Base-by-base conservation (phyloP, 1,284 basidiomycete species). In the Entoloma clypeatum region DNA sequence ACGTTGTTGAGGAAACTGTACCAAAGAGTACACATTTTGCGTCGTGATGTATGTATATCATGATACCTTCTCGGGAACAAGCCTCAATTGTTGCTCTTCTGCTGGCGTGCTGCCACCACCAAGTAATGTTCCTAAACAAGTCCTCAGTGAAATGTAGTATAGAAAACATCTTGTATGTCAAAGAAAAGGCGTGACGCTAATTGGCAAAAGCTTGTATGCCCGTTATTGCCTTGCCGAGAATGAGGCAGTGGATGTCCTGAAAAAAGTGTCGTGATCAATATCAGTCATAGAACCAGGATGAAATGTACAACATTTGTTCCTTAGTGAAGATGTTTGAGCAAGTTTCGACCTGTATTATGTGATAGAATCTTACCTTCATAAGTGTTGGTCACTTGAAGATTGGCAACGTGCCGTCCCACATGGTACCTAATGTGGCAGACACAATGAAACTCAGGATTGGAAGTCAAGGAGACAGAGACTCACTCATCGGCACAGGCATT, bases 401-500 rank as follows among this genome's bases (percentile, higher is more conserved):
- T 97, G 1, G 86, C 86, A 11, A 89, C 92, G 65, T 94, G 92
- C 29, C 93, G 69, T 10, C 89, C 90, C 39, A 96, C 81, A 60
- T 92, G 89, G 59, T 94, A 95, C 59, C 87, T 81, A 46, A 14
- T 31, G 31, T 6, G 28, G 11, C 23, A n/a, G 35, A 39, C 5
- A 24, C 40, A 32, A 32, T 43, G 29, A 37, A 36, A 28, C 16
- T 10, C 22, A 23, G 19, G 23, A 11, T 41, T 22, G 35, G 5
- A 21, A 6, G 37, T 32, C 16, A 37, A 36, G 19, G 18, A 44
- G 34, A n/a, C n/a, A n/a, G n/a, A 21, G 17, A 69, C 82, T 54
- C 51, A 91, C 86, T 96, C 92, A 56, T 95, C 92, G 23, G 86
- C 74, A 44, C 81, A 85, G 5, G 91, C 92, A 62, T 95, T 95